Evolutionary conservation across 257 asterid genomes (phyloP).

Genomic region (Apocynum venetum): DNA sequence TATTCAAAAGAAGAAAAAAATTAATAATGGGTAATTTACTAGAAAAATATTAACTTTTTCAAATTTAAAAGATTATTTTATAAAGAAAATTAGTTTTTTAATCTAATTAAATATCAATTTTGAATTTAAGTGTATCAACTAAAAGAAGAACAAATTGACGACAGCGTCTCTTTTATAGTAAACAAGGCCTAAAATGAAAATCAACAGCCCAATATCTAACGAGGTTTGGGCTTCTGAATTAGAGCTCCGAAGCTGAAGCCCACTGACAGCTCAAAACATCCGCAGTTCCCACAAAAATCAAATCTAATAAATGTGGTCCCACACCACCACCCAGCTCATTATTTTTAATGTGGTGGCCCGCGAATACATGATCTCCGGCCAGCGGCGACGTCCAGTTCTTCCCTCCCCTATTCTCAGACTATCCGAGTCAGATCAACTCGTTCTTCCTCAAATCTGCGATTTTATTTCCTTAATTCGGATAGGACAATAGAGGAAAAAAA

Average conservation of each 20-base stretch:
- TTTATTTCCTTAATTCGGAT: neutral
- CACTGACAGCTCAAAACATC: neutral
- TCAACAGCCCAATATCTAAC: neutral
- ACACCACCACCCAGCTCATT: neutral
- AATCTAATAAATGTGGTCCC: neutral
- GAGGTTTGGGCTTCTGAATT: neutral
- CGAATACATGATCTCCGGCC: neutral
- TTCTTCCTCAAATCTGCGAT: neutral
- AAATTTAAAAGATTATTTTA: too few species aligned
- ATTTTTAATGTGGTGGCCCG: neutral
- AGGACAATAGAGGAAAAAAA: neutral
- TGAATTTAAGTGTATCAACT: too few species aligned
- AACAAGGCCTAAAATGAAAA: too few species aligned
- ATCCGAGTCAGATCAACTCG: slow-evolving; percentile 5
- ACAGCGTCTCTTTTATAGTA: too few species aligned
- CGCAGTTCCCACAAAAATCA: neutral
- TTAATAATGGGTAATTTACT: too few species aligned
- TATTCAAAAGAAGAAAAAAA: too few species aligned
- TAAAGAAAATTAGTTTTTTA: too few species aligned
- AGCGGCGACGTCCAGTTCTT: neutral
- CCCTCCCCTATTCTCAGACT: neutral
- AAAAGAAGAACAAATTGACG: too few species aligned
- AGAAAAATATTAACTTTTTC: too few species aligned
- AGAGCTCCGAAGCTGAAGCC: neutral
- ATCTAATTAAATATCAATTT: too few species aligned